Evolutionary conservation across 225 moss, liverwort and hornwort species (phyloP).

Genomic region (Physcomitrellopsis africana): DNA sequence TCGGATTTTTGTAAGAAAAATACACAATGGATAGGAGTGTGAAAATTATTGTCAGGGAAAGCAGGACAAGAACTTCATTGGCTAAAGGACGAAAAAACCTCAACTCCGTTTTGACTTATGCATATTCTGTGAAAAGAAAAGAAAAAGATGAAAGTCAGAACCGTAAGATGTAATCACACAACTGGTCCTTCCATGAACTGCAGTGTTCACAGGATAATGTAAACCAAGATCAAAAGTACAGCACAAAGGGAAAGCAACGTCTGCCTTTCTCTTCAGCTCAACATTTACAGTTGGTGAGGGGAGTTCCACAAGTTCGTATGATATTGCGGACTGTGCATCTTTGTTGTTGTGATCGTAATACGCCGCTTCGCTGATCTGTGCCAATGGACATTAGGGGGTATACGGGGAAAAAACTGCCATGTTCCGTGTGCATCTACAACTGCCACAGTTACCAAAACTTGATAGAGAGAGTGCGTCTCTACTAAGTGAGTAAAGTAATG

Average conservation of each 20-base stretch:
- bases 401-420: background rate
- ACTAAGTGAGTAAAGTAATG: background rate
- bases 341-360: background rate
- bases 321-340: background rate
- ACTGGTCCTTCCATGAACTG: background rate
- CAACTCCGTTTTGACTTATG: background rate
- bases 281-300: slow-evolving; percentile 41
- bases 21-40: background rate
- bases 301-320: slow-evolving; percentile 15
- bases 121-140: background rate
- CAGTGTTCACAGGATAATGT: background rate
- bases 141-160: background rate
- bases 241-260: background rate
- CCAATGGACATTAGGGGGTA: background rate
- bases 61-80: no score
- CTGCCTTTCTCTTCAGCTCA: slow-evolving; percentile 48
- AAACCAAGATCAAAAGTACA: background rate
- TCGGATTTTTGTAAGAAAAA: background rate
- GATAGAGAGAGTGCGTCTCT: background rate
- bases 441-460: background rate
- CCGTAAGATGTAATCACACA: background rate
- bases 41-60: background rate
- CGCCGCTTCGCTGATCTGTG: slow-evolving; percentile 17
- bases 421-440: background rate
- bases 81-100: background rate